Evolutionary conservation across 1,284 basidiomycete species (phyloP).

Genomic region (Vanrija sp.): DNA sequence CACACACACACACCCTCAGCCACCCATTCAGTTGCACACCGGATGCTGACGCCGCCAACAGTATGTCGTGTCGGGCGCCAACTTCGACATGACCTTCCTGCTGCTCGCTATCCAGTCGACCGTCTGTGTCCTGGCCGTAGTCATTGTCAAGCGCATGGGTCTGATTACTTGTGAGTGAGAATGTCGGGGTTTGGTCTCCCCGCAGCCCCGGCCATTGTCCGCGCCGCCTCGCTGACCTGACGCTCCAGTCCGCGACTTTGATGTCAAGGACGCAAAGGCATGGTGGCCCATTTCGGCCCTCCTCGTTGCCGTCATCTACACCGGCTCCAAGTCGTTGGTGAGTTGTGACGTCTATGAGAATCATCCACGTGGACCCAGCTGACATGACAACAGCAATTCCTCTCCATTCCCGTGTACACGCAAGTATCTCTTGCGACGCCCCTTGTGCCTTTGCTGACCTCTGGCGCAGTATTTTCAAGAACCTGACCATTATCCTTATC

Average conservation of each 20-base stretch:
- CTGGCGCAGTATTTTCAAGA: slow-evolving; percentile 78
- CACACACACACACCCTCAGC: background rate
- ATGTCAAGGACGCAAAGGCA: slow-evolving; percentile 75
- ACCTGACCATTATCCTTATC: slow-evolving; percentile 96
- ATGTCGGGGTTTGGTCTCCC: background rate
- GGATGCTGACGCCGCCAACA: slow-evolving; percentile 40
- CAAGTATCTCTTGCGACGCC: slow-evolving; percentile 12
- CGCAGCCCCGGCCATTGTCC: background rate
- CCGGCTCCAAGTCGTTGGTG: slow-evolving; percentile 93
- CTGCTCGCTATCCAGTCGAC: slow-evolving; percentile 86
- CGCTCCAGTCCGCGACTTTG: slow-evolving; percentile 67
- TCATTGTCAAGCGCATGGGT: slow-evolving; percentile 68
- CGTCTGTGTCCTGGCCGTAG: slow-evolving; percentile 78
- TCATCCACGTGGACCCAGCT: background rate
- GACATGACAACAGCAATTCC: slow-evolving; percentile 65
- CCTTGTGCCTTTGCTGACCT: background rate
- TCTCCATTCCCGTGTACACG: slow-evolving; percentile 90
- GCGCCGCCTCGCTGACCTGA: background rate
- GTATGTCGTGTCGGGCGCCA: slow-evolving; percentile 89
- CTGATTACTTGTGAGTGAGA: slow-evolving; percentile 64
- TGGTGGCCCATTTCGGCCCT: slow-evolving; percentile 95
- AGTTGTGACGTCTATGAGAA: slow-evolving; percentile 17
- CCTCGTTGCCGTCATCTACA: slow-evolving; percentile 94
- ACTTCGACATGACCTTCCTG: slow-evolving; percentile 97
- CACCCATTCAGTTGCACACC: background rate